Evolutionary conservation across 306 rosid genomes (phyloP).

Genomic region (Cotoneaster glaucophyllus): DNA sequence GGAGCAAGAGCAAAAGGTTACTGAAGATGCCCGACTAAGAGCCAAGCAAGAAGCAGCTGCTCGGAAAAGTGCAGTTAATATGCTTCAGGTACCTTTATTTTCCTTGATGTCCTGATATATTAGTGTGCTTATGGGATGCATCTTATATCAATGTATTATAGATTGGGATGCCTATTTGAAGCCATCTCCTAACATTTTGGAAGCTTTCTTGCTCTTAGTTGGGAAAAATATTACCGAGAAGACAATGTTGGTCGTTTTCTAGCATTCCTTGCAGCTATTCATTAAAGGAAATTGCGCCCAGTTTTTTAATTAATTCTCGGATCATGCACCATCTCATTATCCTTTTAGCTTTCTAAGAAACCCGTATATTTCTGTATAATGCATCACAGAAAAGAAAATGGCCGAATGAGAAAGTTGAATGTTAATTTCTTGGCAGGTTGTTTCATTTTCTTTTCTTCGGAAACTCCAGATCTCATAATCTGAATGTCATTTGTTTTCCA

Average conservation of each 20-base stretch:
- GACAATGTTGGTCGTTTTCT: not conserved
- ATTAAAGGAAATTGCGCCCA: not conserved
- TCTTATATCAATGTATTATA: not conserved
- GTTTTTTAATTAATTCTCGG: not conserved
- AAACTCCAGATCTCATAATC: constrained; percentile 18
- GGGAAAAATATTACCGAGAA: not conserved
- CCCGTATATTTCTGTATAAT: not conserved
- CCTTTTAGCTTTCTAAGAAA: not conserved
- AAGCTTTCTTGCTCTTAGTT: not conserved
- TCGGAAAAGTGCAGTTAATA: constrained; percentile 60
- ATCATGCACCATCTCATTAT: not conserved
- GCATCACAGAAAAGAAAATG: not conserved
- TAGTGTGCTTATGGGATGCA: not conserved
- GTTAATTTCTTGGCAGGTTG: not conserved
- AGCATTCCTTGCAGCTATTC: not conserved
- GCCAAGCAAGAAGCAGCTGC: constrained; percentile 78
- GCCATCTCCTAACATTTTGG: not conserved
- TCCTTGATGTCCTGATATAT: constrained; percentile 6
- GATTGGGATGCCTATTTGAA: not conserved
- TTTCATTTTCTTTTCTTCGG: not conserved
- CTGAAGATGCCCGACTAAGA: constrained; percentile 79
- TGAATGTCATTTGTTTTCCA: not conserved
- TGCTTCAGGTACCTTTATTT: constrained; percentile 61
- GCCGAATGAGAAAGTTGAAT: not conserved
- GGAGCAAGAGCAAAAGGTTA: constrained; percentile 78